Base-by-base conservation (phyloP, 2,329 filamentous ascomycete genomes). In the Colletotrichum echinochloae region DNA sequence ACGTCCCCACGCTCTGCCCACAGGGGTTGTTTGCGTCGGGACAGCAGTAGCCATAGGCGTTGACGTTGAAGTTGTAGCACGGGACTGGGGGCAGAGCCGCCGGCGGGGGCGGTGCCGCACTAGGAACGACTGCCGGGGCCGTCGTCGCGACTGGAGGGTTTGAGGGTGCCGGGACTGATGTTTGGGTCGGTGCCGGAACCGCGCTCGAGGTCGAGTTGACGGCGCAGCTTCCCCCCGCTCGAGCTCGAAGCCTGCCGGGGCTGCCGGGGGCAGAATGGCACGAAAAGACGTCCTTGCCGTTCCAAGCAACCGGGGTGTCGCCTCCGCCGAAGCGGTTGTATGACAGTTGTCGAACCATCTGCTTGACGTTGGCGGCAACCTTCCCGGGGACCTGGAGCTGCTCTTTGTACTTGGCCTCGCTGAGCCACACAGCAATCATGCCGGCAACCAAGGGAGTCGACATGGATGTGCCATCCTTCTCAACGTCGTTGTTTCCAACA, bases 41-140 rank as follows among this genome's bases (percentile, higher is more conserved):
- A 5, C 61, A 65, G 48, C 49, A 63, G 14, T 46, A 63, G 11
- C 60, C 60, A 5, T 63, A 55, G 0, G 37, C 49, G 1, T 55
- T 44, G 0, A 44, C 9, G 26, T 62, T 33, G 1, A 62, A 62
- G 48, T 62, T 62, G 14, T 62, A 62, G 28, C 60, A 63, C n/a
- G 60, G 48, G 9, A 63, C 16, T 1, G 49, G 49, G 28, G 26
- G 14, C 4, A 3, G 46, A 26, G 46, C 23, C 14, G 28, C 3
- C 1, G 49, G 49, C 2, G 49, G 44, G 11, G 20, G 1, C 1
- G 44, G 20, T 48, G 44, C 3, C 11, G 44, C 18, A 23, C 20
- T 30, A 0, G 49, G 46, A 46, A 46, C 20, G n/a, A 46, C 49
- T 9, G 26, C 1, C 14, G 16, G 5, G 30, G 46, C 11, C n/a